These are phyloP conservation scores for Fragaria nilgerrensis DNA, from an alignment of 306 rosid species.

Conservation along the genomic window DNA sequence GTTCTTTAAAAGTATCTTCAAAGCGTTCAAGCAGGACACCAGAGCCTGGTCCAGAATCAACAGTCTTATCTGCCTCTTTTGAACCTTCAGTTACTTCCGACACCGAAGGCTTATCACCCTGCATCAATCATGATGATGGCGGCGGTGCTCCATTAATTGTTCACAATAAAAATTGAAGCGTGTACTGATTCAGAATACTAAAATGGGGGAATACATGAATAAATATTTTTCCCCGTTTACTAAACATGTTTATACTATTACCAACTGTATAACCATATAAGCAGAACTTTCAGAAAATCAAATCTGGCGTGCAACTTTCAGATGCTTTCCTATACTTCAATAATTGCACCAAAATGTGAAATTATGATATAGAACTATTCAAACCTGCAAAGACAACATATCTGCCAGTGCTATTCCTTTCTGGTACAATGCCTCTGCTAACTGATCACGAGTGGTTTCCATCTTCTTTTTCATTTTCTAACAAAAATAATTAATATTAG, in stretches of 20 bases:
- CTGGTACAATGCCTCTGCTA: constrained; percentile 85
- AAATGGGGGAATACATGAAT: not conserved
- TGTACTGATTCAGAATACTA: not conserved
- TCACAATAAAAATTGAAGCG: not conserved
- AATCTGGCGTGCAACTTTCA: not conserved
- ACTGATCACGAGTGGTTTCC: constrained; percentile 79
- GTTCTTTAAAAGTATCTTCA: constrained; percentile 75
- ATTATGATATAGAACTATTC: constrained; percentile 25
- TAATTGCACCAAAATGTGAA: constrained; percentile 2
- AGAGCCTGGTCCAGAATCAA: constrained; percentile 30
- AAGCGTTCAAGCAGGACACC: constrained; percentile 46
- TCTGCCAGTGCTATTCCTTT: constrained; percentile 85
- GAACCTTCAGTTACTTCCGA: constrained; percentile 38
- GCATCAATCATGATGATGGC: constrained; percentile 25
- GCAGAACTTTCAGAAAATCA: not conserved
- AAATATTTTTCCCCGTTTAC: not conserved
- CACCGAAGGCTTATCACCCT: constrained; percentile 37
- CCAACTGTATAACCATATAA: not conserved
- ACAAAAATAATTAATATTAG: not conserved
- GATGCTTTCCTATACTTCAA: constrained; percentile 15
- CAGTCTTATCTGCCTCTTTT: constrained; percentile 38
- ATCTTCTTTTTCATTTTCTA: constrained; percentile 78
- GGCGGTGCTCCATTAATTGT: not conserved
- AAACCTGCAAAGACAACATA: constrained; percentile 69
- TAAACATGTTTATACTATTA: not conserved